These are phyloP conservation scores for Starmerella floricola DNA, from an alignment of 805 yeast species.

Conservation along the genomic window DNA sequence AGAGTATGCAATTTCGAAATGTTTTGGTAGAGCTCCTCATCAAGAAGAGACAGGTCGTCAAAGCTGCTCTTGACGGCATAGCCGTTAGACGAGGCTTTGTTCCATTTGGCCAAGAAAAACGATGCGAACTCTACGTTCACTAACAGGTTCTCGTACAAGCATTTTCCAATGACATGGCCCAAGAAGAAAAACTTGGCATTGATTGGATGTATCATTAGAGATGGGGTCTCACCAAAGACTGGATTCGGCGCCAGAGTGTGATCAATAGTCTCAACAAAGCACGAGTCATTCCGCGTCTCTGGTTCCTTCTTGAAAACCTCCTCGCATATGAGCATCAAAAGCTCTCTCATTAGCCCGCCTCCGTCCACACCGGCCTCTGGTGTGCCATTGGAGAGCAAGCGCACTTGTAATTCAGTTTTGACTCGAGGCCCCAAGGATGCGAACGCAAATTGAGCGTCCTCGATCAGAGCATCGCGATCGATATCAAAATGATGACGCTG, in stretches of 20 bases:
- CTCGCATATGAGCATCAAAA: slow-evolving; percentile 56
- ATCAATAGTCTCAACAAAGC: slow-evolving; percentile 37
- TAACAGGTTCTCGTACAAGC: slow-evolving; percentile 69
- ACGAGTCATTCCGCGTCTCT: slow-evolving; percentile 10
- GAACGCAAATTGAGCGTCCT: slow-evolving; percentile 59
- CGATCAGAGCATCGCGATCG: slow-evolving; percentile 55
- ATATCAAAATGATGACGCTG: slow-evolving; percentile 25
- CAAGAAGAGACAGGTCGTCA: slow-evolving; percentile 67
- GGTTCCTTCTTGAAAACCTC: slow-evolving; percentile 44
- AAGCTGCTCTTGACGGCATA: slow-evolving; percentile 39
- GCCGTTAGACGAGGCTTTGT: slow-evolving; percentile 27
- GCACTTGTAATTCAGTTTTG: slow-evolving; percentile 49
- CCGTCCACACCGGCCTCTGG: slow-evolving; percentile 91
- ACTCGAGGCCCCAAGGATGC: slow-evolving; percentile 42
- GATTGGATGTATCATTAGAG: slow-evolving; percentile 4
- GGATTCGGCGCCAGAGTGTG: slow-evolving; percentile 70
- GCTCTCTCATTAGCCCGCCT: slow-evolving; percentile 90
- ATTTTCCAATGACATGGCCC: slow-evolving; percentile 80
- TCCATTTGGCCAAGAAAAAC: slow-evolving; percentile 64
- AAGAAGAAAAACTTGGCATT: slow-evolving; percentile 39
- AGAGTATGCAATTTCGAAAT: slow-evolving; percentile 50
- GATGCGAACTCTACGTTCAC: slow-evolving; percentile 79
- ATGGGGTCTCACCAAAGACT: slow-evolving; percentile 20
- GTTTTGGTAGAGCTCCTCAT: slow-evolving; percentile 50
- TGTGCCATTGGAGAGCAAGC: slow-evolving; percentile 57